Percentiles rank a stretch among this genome's conserved stretches.
phyloP scores from a whole-genome alignment of 176 grass and related monocot species.

The Pontederia paniculata region DNA sequence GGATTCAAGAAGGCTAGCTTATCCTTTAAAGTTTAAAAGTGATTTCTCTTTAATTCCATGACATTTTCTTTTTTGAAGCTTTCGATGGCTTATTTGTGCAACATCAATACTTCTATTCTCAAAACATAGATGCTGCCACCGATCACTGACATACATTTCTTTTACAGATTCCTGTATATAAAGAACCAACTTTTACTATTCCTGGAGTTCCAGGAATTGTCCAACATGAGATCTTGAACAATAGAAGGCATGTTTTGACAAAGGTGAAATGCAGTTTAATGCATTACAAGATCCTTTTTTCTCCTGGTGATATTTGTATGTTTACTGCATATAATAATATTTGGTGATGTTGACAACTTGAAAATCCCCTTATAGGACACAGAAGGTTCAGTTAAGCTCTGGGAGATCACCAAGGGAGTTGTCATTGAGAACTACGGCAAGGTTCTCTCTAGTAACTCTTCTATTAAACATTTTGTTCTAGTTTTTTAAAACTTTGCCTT shows the following conservation, averaged over 20 bases:
- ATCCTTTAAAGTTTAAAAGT: too few relatives aligned
- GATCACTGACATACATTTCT: neutral
- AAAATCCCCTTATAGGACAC: conserved; percentile 46
- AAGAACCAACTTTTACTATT: conserved; percentile 64
- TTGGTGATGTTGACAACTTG: conserved; percentile 6
- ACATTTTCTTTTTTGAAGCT: too few relatives aligned
- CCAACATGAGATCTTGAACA: conserved; percentile 95
- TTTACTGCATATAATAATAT: neutral
- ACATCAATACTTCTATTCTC: conserved; percentile 5
- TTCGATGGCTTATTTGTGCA: too few relatives aligned
- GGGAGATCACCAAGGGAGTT: conserved; percentile 84
- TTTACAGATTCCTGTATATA: conserved; percentile 66
- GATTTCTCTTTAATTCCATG: too few relatives aligned
- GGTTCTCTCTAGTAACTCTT: conserved; percentile 30
- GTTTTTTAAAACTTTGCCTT: neutral
- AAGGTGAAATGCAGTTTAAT: conserved; percentile 36
- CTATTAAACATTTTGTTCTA: neutral
- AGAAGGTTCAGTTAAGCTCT: conserved; percentile 73
- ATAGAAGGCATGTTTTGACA: conserved; percentile 87
- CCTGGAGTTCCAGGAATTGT: conserved; percentile 70
- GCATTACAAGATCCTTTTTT: too few relatives aligned
- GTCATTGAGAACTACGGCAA: conserved; percentile 93
- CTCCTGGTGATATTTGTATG: neutral
- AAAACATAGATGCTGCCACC: too few relatives aligned
- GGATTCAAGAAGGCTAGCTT: neutral